Evolutionary conservation across 805 yeast genomes (phyloP), one percentile per base, ranked within the genome.

Genomic region (Vanderwaltozyma verrucispora): DNA sequence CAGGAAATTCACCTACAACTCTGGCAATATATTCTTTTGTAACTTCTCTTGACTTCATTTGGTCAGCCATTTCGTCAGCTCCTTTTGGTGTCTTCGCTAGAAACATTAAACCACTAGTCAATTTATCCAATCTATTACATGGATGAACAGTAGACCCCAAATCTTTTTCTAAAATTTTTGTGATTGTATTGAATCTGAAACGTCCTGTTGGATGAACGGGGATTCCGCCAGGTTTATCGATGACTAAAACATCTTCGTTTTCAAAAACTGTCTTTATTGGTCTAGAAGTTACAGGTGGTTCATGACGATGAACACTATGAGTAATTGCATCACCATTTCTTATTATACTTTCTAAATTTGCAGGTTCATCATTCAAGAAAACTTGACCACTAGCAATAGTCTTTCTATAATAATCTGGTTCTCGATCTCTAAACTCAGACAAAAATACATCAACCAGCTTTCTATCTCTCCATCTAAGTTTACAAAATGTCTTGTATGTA

Each of bases 151-250:
- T 61, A 30, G 71, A 63, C 1, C 79, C 80, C 41, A 68, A 56
- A 49, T 88, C 94, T 38, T 75, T 74, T 56, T 84, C 79, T 46
- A 92, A 60, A 4, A 86, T 74, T 55, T 78, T 80, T 10, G 94
- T 83, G 16, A 85, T 72, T 0, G 94, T 75, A 55, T 79, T 74
- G 59, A 75, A 75, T 53, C 92, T 54, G 67, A 78, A 76, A 45
- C 88, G 63, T 0, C 97, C 98, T 0, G 96, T 81, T 3, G 98
- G 97, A 56, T 92, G 98, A 0, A 85, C 95, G 0, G 98, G 96
- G 2, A 92, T 71, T 0, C 98, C 96, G 4, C 92, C 72, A 0
- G 98, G 98, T 47, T 92, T 92, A 56, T 89, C 95, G 17, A 92
- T 79, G 3, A 83, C 94, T 5, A 92, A 67, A 17, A 86, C 55